Percentiles rank a stretch among this genome's conserved stretches.
Conservation (phyloP, 306 rosid species). For the Senna tora region DNA sequence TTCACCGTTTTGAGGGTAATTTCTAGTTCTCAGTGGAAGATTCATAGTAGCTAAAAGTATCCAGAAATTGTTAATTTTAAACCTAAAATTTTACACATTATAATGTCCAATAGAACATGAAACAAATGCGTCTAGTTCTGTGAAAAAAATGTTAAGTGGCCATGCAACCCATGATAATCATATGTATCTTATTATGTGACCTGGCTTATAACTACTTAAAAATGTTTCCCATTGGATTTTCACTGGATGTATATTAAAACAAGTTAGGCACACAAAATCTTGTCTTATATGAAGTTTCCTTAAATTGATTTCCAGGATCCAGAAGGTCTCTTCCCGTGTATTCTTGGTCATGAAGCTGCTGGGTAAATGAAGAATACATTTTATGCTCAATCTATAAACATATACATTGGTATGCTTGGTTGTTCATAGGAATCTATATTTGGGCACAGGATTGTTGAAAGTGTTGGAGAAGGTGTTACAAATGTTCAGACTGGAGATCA, state of each 20-base stretch:
- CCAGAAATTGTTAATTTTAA: neutral
- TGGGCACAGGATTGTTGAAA: conserved; percentile 77
- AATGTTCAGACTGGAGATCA: conserved; percentile 87
- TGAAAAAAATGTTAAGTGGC: neutral
- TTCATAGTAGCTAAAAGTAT: neutral
- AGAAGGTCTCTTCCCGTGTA: conserved; percentile 95
- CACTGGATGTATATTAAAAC: neutral
- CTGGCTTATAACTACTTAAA: neutral
- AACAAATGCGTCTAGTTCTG: neutral
- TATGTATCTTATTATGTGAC: neutral
- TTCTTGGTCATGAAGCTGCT: conserved; percentile 93
- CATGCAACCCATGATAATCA: neutral
- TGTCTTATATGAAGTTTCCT: conserved; percentile 15
- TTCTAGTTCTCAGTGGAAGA: neutral
- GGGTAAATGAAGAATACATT: conserved; percentile 48
- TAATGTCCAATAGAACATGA: neutral
- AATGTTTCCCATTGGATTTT: neutral
- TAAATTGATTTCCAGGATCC: conserved; percentile 67
- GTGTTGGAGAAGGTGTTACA: conserved; percentile 94
- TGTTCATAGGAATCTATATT: neutral
- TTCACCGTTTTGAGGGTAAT: neutral
- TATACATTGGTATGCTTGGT: neutral
- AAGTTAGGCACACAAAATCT: neutral
- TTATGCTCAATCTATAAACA: neutral
- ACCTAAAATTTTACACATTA: neutral